Evolutionary conservation across 306 rosid species (phyloP).

Genomic region (Amphicarpaea edgeworthii): DNA sequence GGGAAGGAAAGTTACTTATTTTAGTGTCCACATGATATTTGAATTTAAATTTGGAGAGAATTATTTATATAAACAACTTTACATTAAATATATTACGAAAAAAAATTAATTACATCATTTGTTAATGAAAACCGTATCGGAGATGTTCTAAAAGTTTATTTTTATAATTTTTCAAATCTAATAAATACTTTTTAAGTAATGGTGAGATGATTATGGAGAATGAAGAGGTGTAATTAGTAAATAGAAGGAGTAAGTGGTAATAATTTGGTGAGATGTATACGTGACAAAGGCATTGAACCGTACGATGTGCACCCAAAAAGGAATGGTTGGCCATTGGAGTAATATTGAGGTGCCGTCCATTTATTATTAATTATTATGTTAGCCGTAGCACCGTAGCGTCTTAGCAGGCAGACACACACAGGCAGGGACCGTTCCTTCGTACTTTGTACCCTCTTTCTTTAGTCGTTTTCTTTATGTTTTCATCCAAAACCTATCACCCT

Average conservation of each 20-base stretch:
- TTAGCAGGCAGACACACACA: conserved; percentile 5
- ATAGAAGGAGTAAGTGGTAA: background rate
- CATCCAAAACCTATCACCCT: no score
- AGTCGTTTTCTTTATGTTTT: conserved; percentile 17
- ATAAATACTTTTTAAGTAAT: no score
- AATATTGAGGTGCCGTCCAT: conserved; percentile 40
- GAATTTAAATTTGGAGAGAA: no score
- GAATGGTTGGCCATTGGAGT: conserved; percentile 36
- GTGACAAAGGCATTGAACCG: background rate
- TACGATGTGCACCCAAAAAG: conserved; percentile 16
- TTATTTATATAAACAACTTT: no score
- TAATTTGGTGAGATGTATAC: background rate
- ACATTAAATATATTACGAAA: no score
- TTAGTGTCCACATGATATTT: no score
- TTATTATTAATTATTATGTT: background rate
- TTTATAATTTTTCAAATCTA: no score
- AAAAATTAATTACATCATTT: no score
- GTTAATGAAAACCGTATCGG: no score
- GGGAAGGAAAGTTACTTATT: no score
- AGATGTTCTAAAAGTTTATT: no score
- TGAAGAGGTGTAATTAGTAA: background rate
- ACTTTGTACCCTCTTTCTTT: conserved; percentile 24
- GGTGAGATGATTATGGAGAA: no score
- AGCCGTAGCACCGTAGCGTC: background rate
- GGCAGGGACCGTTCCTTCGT: conserved; percentile 33